phyloP scores from a whole-genome alignment of 495 filamentous ascomycete species.

The Lineolata rhizophorae region DNA sequence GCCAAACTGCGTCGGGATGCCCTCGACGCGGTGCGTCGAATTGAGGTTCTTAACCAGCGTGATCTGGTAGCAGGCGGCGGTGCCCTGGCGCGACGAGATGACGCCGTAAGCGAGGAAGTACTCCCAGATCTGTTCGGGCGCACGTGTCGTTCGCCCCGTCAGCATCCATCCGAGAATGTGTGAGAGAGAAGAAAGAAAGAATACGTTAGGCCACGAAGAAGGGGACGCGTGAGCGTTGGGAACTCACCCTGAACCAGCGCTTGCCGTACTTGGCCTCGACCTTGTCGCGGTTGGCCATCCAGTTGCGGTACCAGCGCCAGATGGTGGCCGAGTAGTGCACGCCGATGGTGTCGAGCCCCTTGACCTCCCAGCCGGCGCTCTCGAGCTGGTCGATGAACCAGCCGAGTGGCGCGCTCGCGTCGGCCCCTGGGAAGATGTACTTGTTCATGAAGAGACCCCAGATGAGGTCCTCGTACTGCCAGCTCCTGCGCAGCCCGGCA shows the following conservation, averaged over 20 bases:
- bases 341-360: slow-evolving; percentile 64
- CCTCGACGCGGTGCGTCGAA: slow-evolving; percentile 81
- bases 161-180: no score
- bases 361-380: slow-evolving; percentile 56
- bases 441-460: slow-evolving; percentile 90
- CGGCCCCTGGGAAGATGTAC: slow-evolving; percentile 75
- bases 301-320: slow-evolving; percentile 98
- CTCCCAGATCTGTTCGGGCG: slow-evolving; percentile 99
- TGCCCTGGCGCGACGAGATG: slow-evolving; percentile 82
- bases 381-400: slow-evolving; percentile 49
- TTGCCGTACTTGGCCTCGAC: slow-evolving; percentile 88
- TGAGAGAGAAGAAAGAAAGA: slow-evolving; percentile 1
- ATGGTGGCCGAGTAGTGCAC: slow-evolving; percentile 95
- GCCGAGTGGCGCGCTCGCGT: slow-evolving; percentile 62
- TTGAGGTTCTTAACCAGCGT: slow-evolving; percentile 95
- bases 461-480: slow-evolving; percentile 78
- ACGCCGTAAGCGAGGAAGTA: slow-evolving; percentile 90
- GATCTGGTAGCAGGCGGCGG: slow-evolving; percentile 91
- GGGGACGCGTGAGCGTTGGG: neutral
- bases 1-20: slow-evolving; percentile 50
- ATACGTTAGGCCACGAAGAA: no score
- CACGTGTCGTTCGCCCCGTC: no score
- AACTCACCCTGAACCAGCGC: slow-evolving; percentile 82
- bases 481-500: slow-evolving; percentile 56
- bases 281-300: slow-evolving; percentile 90